Base-by-base conservation (phyloP, 331 rosid genomes). In the Prunus yedoensis region DNA sequence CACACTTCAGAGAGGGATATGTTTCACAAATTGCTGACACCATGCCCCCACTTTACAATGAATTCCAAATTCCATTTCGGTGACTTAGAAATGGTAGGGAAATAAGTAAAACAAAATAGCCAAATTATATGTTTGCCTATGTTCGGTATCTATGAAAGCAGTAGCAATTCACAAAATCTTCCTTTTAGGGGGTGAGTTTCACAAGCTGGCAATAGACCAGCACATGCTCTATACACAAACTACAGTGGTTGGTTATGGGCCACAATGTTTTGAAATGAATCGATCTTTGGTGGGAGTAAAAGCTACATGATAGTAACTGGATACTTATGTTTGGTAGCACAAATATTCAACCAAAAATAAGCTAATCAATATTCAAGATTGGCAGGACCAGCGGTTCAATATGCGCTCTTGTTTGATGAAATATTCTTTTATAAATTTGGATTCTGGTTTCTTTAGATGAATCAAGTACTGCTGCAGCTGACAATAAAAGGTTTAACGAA, bases 401-500 rank as follows among this genome's bases (percentile, higher is more conserved):
- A 53, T 17, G 25, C 3, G 45, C 2, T 66, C n/a, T 27, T 68
- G 59, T 68, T 68, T 52, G 25, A 58, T 13, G 21, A 21, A 3
- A 23, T 16, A 53, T 54, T 56, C 38, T 21, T 54, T 38, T 25
- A 11, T 15, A 56, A 27, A 25, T 7, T 27, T 41, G 27, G 54
- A 49, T 5, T 70, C 20, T 67, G 8, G 17, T 56, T 30, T 28
- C 27, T 56, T 21, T 67, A 35, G 16, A 79, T 52, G 46, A 75
- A 83, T 93, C 84, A 93, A 69, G 61, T 66, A 79, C 82, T 72
- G 79, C 96, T 86, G 78, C 97, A 91, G 74, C 75, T 84, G 74
- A 90, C 83, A 3, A 94, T 87, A 84, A 91, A 90, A 41, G 98
- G 98, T 66, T 85, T 86, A 64, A 88, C 78, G 72, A 78, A 83